Percentiles rank a stretch among this genome's conserved stretches.
Conservation (phyloP, 2,329 filamentous ascomycete genomes). For the Aciculosporium take region DNA sequence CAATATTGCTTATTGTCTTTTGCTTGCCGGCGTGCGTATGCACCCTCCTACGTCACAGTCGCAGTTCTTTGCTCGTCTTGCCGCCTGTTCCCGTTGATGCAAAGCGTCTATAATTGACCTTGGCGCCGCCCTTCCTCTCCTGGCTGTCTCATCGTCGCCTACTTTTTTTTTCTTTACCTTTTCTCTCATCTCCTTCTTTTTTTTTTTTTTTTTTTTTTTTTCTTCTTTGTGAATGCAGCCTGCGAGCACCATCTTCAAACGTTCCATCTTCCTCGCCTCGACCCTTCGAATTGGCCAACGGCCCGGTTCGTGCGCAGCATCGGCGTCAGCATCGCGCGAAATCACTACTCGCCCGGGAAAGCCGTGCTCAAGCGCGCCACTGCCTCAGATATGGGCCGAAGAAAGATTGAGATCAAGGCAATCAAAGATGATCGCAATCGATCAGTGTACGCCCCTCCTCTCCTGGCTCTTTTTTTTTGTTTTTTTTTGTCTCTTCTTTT, state of each 20-base stretch:
- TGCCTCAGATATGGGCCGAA: conserved; percentile 62
- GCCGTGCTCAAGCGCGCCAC: conserved; percentile 6
- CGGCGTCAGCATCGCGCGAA: conserved; percentile 4
- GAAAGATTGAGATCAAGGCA: conserved; percentile 99
- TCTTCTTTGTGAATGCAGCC: background rate
- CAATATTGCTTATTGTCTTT: background rate
- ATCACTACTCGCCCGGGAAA: conserved; percentile 1
- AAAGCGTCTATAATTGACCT: conserved; percentile 5
- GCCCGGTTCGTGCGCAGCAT: background rate
- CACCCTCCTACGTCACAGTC: too few species aligned
- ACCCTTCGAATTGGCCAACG: background rate
- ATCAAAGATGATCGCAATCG: conserved; percentile 98
- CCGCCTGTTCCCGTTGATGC: background rate
- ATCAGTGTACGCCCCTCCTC: conserved; percentile 66
- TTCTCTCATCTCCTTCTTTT: conserved; percentile 3
- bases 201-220: background rate
- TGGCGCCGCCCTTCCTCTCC: conserved; percentile 4
- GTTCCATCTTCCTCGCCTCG: background rate
- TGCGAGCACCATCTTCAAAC: background rate
- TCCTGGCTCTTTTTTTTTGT: too few species aligned
- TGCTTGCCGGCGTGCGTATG: background rate
- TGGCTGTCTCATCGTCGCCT: conserved; percentile 7
- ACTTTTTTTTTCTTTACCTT: conserved; percentile 2
- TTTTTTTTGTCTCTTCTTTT: background rate
- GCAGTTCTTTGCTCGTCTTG: too few species aligned